These are phyloP conservation scores for Neurospora crassa DNA, from an alignment of 2,329 filamentous ascomycete genomes.

Conservation along the genomic window DNA sequence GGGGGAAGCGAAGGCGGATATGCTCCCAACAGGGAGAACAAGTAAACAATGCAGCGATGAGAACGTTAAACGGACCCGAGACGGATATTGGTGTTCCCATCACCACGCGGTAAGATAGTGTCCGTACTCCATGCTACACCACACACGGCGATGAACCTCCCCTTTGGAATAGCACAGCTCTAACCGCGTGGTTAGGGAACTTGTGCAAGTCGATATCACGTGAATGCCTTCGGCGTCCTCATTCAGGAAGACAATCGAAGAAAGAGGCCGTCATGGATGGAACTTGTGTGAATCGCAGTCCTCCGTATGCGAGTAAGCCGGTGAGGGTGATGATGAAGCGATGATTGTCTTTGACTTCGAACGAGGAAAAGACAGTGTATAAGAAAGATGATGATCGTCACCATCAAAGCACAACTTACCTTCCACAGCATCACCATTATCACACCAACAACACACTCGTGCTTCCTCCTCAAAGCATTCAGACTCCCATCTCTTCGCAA, in stretches of 20 bases:
- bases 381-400: constrained; percentile 1
- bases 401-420: background rate
- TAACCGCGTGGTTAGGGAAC: background rate
- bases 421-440: background rate
- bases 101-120: background rate
- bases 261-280: background rate
- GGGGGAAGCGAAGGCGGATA: background rate
- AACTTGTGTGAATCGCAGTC: background rate
- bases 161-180: constrained; percentile 10
- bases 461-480: background rate
- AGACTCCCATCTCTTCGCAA: background rate
- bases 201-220: background rate
- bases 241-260: background rate
- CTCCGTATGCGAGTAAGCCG: background rate
- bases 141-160: constrained; percentile 2
- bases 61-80: background rate
- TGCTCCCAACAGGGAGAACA: background rate
- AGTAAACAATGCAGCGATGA: background rate
- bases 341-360: background rate
- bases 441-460: background rate
- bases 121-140: background rate
- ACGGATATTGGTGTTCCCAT: background rate
- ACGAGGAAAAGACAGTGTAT: constrained; percentile 1
- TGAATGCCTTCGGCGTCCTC: background rate
- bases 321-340: background rate